These are phyloP conservation scores for Termitomyces sp. DNA, from an alignment of 768 basidiomycete species.

Conservation along the genomic window DNA sequence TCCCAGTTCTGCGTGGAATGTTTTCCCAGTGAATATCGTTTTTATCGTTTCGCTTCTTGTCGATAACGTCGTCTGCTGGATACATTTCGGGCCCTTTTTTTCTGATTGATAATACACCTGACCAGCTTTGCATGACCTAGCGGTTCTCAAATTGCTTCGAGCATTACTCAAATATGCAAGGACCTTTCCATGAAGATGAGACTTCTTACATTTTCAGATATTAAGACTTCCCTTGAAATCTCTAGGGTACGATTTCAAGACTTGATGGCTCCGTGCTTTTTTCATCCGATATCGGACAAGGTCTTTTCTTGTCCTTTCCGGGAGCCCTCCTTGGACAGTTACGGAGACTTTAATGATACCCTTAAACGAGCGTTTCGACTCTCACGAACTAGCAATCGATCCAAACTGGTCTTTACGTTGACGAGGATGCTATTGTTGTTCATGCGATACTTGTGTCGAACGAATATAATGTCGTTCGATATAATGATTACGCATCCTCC, in stretches of 20 bases:
- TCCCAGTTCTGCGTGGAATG: slow-evolving; percentile 58
- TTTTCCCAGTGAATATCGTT: slow-evolving; percentile 57
- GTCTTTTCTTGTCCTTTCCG: slow-evolving; percentile 23
- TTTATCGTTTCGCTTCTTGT: slow-evolving; percentile 60
- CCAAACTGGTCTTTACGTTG: slow-evolving; percentile 20
- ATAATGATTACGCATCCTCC: slow-evolving; percentile 6
- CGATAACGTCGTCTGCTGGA: slow-evolving; percentile 62
- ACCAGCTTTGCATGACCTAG: slow-evolving; percentile 71
- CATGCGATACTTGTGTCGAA: slow-evolving; percentile 11
- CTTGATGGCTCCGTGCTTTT: slow-evolving; percentile 25
- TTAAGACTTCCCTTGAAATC: slow-evolving; percentile 20
- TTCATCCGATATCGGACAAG: slow-evolving; percentile 19
- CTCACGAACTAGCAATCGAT: slow-evolving; percentile 23
- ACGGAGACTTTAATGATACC: slow-evolving; percentile 24
- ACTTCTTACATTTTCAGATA: slow-evolving; percentile 15
- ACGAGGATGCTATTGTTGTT: slow-evolving; percentile 13
- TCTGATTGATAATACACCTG: slow-evolving; percentile 18
- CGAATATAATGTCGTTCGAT: background rate
- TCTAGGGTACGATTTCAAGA: slow-evolving; percentile 47
- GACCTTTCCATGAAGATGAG: slow-evolving; percentile 59
- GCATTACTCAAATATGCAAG: slow-evolving; percentile 62
- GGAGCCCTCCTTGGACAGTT: slow-evolving; percentile 22
- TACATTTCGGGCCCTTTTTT: slow-evolving; percentile 21
- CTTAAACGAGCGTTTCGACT: slow-evolving; percentile 28
- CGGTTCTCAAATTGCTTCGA: slow-evolving; percentile 66